phyloP scores from a whole-genome alignment of 169 alveolate genomes.

The Eimeria maxima region DNA sequence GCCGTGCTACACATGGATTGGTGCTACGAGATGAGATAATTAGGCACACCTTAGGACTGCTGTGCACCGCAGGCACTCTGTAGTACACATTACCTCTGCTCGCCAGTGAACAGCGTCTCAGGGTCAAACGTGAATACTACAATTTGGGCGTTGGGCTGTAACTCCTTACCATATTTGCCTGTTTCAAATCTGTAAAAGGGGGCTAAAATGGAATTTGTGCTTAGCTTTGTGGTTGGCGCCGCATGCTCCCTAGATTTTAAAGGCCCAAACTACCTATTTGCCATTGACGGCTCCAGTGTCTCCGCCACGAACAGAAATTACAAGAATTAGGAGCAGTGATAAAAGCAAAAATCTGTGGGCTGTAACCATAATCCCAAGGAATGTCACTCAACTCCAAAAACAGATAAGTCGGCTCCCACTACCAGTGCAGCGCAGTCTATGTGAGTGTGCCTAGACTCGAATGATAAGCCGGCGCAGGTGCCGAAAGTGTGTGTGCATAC shows the following conservation, averaged over 20 bases:
- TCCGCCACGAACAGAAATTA: background rate
- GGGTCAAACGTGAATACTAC: background rate
- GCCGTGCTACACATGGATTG: no score
- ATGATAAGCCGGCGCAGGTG: no score
- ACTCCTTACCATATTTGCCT: background rate
- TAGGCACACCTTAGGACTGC: no score
- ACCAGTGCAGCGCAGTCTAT: no score
- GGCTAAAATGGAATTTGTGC: no score
- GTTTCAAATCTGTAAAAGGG: background rate
- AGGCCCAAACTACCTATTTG: background rate
- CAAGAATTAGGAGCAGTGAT: background rate
- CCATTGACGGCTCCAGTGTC: background rate
- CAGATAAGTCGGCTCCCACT: background rate
- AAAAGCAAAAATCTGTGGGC: background rate
- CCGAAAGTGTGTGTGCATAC: no score
- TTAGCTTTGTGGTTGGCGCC: no score
- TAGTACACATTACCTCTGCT: background rate
- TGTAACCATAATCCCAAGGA: background rate
- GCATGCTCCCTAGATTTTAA: background rate
- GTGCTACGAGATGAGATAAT: no score
- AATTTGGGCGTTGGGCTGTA: background rate
- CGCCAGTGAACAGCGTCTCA: conserved; percentile 12
- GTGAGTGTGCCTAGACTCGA: no score
- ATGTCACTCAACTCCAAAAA: background rate
- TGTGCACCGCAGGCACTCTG: no score